These are phyloP conservation scores for Sphenostylis stenocarpa DNA, from an alignment of 306 rosid species.

Conservation along the genomic window DNA sequence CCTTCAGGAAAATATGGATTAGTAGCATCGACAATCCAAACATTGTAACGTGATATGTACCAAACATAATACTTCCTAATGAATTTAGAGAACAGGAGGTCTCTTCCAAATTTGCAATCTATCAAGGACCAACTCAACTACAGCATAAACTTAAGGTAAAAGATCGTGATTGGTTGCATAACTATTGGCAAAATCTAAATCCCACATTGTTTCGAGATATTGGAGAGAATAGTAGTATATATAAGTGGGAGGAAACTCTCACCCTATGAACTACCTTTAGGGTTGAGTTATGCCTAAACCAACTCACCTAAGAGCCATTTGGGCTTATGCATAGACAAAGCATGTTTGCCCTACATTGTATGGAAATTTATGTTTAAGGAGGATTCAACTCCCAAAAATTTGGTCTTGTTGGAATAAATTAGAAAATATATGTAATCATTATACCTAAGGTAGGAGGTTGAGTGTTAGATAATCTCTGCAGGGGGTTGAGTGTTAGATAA, in stretches of 20 bases:
- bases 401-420: no score
- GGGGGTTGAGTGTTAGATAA: no score
- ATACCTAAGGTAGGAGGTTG: no score
- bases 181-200: background rate
- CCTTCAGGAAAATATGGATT: background rate
- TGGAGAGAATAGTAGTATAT: background rate
- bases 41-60: background rate
- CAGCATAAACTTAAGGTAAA: background rate
- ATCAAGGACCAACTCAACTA: constrained; percentile 6
- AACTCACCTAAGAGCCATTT: background rate
- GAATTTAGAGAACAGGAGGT: background rate
- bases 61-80: background rate
- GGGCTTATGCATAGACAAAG: constrained; percentile 13
- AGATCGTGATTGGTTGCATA: background rate
- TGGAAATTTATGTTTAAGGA: background rate
- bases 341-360: background rate
- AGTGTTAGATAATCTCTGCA: no score
- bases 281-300: background rate
- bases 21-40: background rate
- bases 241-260: background rate
- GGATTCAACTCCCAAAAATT: constrained; percentile 6
- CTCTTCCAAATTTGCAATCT: background rate
- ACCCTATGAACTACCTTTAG: background rate
- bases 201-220: background rate
- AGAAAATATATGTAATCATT: no score